Base-by-base conservation (phyloP, 1,284 basidiomycete species). In the Coniferiporia sulphurascens region DNA sequence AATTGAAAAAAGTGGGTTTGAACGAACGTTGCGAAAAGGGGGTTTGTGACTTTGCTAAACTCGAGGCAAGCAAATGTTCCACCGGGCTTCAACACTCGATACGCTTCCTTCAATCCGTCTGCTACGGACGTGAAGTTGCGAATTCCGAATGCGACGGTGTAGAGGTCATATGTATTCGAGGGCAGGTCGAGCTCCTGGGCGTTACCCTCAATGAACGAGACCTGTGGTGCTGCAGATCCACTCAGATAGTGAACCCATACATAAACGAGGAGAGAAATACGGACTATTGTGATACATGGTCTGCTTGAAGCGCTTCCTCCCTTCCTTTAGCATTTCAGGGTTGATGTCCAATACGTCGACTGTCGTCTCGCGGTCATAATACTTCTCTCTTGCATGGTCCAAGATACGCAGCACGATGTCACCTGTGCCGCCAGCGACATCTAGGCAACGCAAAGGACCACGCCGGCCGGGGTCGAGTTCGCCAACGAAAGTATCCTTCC, bases 91-190 rank as follows among this genome's bases (percentile, higher is more conserved):
- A 99, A 82, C 10, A 99, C 95, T 17, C 97, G 85, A 72, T 97
- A 80, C 3, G 97, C 97, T 72, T 98, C 95, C 62, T 81, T 79
- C 48, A 99, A 78, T 15, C 95, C 97, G 22, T 85, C 86, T 9
- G 92, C 89, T 63, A 98, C 85, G 58, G 93, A 93, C 8, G 97
- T 99, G 79, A 93, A 97, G 72, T 99, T 99, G 55, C 97, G 84
- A 66, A 99, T 99, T 36, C 97, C 96, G 70, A 99, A 99, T 0
- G 97, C 95, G 70, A 99, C 98, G 21, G 97, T 99, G 77, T 98
- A 99, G 15, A 98, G 77, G 74, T 99, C 95, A 65, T 97, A 92
- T 15, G 90, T 85, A 72, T 93, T 85, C 67, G 89, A 84, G 10
- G 80, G 76, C 71, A 95, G 89, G 64, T 85, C 78, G 36, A 99